phyloP scores from a whole-genome alignment of 345 rosid species.

The Brassica rapa region DNA sequence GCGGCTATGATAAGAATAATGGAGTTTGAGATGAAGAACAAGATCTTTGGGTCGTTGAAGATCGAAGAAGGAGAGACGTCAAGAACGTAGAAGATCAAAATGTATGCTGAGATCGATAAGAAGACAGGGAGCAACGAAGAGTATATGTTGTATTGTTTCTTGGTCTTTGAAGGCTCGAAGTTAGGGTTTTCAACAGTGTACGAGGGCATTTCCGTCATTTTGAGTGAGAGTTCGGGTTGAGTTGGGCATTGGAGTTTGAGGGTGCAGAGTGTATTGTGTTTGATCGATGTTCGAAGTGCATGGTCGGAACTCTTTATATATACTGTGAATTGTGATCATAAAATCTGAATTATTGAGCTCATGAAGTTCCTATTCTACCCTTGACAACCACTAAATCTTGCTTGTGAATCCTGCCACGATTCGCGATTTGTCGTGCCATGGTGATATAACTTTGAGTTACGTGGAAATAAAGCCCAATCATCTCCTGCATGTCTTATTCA shows the following conservation, averaged over 20 bases:
- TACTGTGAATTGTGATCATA: conserved; percentile 7
- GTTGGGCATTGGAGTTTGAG: conserved; percentile 24
- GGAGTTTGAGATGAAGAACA: conserved; percentile 35
- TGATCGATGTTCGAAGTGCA: not conserved
- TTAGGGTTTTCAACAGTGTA: conserved; percentile 15
- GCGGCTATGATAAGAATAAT: conserved; percentile 37
- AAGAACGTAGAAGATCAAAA: conserved; percentile 28
- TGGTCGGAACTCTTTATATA: conserved; percentile 22
- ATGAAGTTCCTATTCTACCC: conserved; percentile 13
- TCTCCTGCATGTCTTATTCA: conserved; percentile 11
- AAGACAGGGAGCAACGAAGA: conserved; percentile 20
- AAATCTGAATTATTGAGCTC: conserved; percentile 25
- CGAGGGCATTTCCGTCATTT: conserved; percentile 31
- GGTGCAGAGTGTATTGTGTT: conserved; percentile 5
- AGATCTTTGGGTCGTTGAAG: conserved; percentile 33
- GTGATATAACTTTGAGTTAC: conserved; percentile 12
- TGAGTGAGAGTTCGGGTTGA: not conserved
- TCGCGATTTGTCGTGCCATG: conserved; percentile 26
- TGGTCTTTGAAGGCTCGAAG: conserved; percentile 28
- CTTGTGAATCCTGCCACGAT: conserved; percentile 30
- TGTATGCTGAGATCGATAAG: conserved; percentile 16
- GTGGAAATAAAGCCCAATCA: conserved; percentile 23
- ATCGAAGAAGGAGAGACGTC: conserved; percentile 25
- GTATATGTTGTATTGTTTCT: conserved; percentile 21
- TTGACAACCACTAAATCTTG: conserved; percentile 17